Evolutionary conservation across 805 yeast genomes (phyloP).

Genomic region (Clavispora vitiphila): DNA sequence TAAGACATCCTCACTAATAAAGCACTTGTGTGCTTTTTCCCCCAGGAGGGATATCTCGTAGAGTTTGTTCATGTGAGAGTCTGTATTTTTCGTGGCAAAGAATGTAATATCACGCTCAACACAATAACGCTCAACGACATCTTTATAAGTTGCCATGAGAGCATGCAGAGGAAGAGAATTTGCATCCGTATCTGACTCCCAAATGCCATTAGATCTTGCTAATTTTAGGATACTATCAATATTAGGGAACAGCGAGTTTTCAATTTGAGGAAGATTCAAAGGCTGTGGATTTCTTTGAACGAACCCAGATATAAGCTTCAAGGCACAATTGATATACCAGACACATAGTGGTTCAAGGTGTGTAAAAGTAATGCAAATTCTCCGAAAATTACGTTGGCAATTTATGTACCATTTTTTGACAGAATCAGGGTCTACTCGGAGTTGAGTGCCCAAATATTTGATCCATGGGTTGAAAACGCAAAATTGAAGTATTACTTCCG

Average conservation of each 20-base stretch:
- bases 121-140: constrained; percentile 63
- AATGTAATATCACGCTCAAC: constrained; percentile 42
- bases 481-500: constrained; percentile 22
- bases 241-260: not conserved
- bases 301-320: not conserved
- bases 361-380: not conserved
- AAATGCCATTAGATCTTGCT: not conserved
- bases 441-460: constrained; percentile 1
- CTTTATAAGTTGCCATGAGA: constrained; percentile 50
- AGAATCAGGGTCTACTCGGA: constrained; percentile 9
- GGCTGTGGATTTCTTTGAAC: not conserved
- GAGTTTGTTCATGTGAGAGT: constrained; percentile 35
- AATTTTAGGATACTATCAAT: not conserved
- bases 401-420: not conserved
- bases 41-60: constrained; percentile 33
- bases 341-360: not conserved
- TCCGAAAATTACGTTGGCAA: not conserved
- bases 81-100: constrained; percentile 22
- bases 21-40: constrained; percentile 38
- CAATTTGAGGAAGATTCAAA: not conserved
- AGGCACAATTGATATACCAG: not conserved
- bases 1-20: constrained; percentile 61
- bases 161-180: constrained; percentile 39
- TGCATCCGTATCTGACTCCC: not conserved
- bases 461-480: constrained; percentile 38